phyloP scores from a whole-genome alignment of 192 early-diverging fungal genomes.

The Gaertneriomyces semiglobifer region DNA sequence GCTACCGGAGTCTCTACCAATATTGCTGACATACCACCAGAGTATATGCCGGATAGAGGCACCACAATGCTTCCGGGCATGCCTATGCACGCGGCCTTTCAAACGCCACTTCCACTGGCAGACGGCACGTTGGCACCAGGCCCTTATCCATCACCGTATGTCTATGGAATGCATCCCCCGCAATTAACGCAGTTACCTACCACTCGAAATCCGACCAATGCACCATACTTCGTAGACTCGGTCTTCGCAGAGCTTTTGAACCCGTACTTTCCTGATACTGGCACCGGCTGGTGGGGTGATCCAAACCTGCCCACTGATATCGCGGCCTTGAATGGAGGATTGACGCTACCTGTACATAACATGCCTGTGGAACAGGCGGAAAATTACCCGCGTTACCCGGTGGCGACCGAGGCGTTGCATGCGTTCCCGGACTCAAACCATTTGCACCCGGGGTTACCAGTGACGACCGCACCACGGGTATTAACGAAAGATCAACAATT shows the following conservation, averaged over 20 bases:
- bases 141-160: not conserved
- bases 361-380: no score
- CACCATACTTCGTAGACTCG: conserved; percentile 31
- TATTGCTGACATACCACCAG: not conserved
- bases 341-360: no score
- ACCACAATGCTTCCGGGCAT: not conserved
- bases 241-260: conserved; percentile 45
- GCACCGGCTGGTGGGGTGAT: conserved; percentile 20
- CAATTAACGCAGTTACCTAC: not conserved
- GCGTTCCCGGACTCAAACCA: no score
- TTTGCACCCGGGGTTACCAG: no score
- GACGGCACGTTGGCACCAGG: not conserved
- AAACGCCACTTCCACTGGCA: not conserved
- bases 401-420: no score
- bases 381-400: no score
- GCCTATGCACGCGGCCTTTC: not conserved
- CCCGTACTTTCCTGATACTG: conserved; percentile 25
- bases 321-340: not conserved
- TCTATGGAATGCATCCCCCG: not conserved
- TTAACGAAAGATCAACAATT: no score
- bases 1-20: not conserved
- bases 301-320: not conserved
- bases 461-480: no score
- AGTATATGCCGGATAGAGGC: not conserved
- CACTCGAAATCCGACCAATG: not conserved